Conservation (phyloP, 345 rosid species). For the Aegle marmelos region DNA sequence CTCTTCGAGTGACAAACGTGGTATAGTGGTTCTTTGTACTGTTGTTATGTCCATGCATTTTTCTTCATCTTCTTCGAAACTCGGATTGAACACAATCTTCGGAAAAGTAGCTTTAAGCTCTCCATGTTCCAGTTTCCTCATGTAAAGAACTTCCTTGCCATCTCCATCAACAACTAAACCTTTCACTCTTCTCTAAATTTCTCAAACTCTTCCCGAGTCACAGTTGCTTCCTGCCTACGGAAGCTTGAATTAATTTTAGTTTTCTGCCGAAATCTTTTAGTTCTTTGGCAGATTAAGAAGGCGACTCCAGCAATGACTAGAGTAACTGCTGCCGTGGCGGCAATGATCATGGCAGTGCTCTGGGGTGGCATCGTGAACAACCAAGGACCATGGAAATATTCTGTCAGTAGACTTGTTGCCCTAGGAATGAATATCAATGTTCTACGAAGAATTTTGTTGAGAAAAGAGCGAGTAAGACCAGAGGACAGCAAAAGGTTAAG, state of each 20-base stretch:
- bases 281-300: constrained; percentile 31
- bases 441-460: background rate
- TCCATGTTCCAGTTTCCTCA: constrained; percentile 41
- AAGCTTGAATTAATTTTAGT: constrained; percentile 23
- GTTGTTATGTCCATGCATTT: constrained; percentile 16
- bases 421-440: background rate
- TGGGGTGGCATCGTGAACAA: background rate
- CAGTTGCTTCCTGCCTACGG: constrained; percentile 26
- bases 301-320: constrained; percentile 24
- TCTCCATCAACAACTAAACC: constrained; percentile 44
- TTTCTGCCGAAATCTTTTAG: background rate
- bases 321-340: constrained; percentile 27
- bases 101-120: constrained; percentile 25
- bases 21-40: background rate
- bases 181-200: constrained; percentile 37
- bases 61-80: constrained; percentile 36
- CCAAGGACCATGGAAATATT: constrained; percentile 5
- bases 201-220: constrained; percentile 30
- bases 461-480: constrained; percentile 6
- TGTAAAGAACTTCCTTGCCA: constrained; percentile 52
- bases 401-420: background rate
- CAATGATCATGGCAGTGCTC: constrained; percentile 23
- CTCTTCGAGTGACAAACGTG: constrained; percentile 1
- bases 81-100: constrained; percentile 37
- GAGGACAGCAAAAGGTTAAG: constrained; percentile 1